These are phyloP conservation scores for Austroboletus sp. DNA, from an alignment of 1,284 basidiomycete genomes.

Conservation along the genomic window DNA sequence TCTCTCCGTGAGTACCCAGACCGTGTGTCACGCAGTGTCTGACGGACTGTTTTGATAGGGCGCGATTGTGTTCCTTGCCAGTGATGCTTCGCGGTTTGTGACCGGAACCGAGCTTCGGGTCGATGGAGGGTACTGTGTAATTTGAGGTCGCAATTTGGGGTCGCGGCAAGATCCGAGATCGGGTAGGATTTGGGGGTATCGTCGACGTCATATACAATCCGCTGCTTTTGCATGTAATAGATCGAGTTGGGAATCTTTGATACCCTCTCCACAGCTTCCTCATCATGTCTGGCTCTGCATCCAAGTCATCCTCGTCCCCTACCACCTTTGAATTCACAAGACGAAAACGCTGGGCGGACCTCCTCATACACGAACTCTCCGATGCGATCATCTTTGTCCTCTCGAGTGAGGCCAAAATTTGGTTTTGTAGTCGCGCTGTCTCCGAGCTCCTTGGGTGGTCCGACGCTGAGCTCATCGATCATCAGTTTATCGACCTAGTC, in stretches of 20 bases:
- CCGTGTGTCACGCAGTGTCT: background rate
- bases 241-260: background rate
- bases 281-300: slow-evolving; percentile 19
- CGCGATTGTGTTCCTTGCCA: slow-evolving; percentile 78
- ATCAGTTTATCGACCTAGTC: slow-evolving; percentile 57
- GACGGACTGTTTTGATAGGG: slow-evolving; percentile 40
- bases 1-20: slow-evolving; percentile 47
- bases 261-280: background rate
- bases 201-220: slow-evolving; percentile 23
- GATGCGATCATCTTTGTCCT: slow-evolving; percentile 68
- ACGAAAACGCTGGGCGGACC: slow-evolving; percentile 78
- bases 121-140: slow-evolving; percentile 77
- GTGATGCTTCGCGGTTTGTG: slow-evolving; percentile 81
- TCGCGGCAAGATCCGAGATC: slow-evolving; percentile 15
- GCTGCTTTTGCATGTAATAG: background rate
- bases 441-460: slow-evolving; percentile 69
- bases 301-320: slow-evolving; percentile 8
- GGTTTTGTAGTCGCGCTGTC: slow-evolving; percentile 66
- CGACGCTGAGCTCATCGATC: slow-evolving; percentile 65
- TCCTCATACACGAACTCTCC: slow-evolving; percentile 70
- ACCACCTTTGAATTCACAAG: slow-evolving; percentile 71
- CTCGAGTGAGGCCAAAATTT: slow-evolving; percentile 52
- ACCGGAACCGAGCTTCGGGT: slow-evolving; percentile 80
- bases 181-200: background rate
- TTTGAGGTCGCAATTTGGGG: slow-evolving; percentile 36